These are phyloP conservation scores for Arctostaphylos glauca DNA, from an alignment of 148 eudicot species.

Conservation along the genomic window DNA sequence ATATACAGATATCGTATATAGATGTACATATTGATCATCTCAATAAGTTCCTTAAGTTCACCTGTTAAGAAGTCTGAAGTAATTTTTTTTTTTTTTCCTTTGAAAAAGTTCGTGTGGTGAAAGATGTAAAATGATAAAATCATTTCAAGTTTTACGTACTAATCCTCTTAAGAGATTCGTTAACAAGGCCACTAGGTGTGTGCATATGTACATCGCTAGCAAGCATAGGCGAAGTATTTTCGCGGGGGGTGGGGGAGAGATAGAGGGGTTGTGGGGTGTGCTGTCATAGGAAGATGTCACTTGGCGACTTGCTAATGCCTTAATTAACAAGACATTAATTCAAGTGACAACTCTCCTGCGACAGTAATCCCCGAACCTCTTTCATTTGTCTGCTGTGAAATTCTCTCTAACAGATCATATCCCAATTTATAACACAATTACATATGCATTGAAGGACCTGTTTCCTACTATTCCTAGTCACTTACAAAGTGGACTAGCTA, in stretches of 20 bases:
- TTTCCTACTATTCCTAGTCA: not conserved
- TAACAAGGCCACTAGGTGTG: too few species aligned
- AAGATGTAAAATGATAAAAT: too few species aligned
- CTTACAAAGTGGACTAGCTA: not conserved
- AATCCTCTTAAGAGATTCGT: too few species aligned
- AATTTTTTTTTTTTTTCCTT: too few species aligned
- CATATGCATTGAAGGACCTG: not conserved
- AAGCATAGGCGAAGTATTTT: not conserved
- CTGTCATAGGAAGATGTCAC: not conserved
- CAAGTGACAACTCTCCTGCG: not conserved
- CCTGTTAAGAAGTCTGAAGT: too few species aligned
- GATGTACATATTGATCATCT: too few species aligned
- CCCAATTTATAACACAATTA: not conserved
- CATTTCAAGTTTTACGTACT: too few species aligned
- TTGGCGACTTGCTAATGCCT: not conserved
- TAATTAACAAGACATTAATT: not conserved
- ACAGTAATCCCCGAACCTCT: not conserved
- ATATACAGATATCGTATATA: too few species aligned
- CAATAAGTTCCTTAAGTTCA: too few species aligned
- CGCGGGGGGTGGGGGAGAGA: too few species aligned
- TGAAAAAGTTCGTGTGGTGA: too few species aligned
- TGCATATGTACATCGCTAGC: too few species aligned
- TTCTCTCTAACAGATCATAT: not conserved
- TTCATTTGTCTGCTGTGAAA: not conserved
- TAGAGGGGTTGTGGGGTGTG: not conserved